Base-by-base conservation (phyloP, 208 protist species). In the Trypanosoma brucei region DNA sequence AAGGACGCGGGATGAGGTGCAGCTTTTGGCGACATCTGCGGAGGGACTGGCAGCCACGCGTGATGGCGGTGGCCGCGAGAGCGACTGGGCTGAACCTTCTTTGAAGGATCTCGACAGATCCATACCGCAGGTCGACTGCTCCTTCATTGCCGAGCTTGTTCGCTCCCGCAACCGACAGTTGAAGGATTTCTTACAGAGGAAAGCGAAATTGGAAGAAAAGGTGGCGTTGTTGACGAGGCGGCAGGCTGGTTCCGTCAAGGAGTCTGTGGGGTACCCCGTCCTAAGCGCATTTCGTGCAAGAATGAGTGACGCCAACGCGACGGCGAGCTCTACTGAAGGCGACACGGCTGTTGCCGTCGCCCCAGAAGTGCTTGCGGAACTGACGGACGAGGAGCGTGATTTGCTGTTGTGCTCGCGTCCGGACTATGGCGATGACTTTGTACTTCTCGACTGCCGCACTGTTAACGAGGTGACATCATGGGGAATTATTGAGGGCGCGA, bases 391-490 rank as follows among this genome's bases (percentile, higher is more conserved):
- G 37, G 81, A 88, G 62, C 73, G 65, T 52, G 77, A 92, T 53
- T 38, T 71, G 36, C 63, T 92, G 38, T 58, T 76, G 33, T 65
- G 79, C 0, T 78, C 67, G 36, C 76, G 85, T 4, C 81, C 81
- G 11, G 85, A 88, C 53, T 92, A 92, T 66, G 72, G 86, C 54
- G 85, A 92, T 55, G 82, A 81, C 31, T 85, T 92, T 67, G 70
- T 92, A 22, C 58, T 92, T 13, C 65, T 92, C 2, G 85, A 92
- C 72, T 92, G 85, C 62, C 85, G 85, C 62, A 92, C 85, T 3
- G 85, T 92, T 34, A 92, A 88, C 56, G 85, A 92, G 66, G 75
- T 86, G 35, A 92, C 81, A 46, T 92, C 85, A 54, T 92, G 85
- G 82, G 85, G 85, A 40, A 88, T 92, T 53, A 88, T 92, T 35